Evolutionary conservation across 257 asterid species (phyloP).

Genomic region (Nicotiana undulata): DNA sequence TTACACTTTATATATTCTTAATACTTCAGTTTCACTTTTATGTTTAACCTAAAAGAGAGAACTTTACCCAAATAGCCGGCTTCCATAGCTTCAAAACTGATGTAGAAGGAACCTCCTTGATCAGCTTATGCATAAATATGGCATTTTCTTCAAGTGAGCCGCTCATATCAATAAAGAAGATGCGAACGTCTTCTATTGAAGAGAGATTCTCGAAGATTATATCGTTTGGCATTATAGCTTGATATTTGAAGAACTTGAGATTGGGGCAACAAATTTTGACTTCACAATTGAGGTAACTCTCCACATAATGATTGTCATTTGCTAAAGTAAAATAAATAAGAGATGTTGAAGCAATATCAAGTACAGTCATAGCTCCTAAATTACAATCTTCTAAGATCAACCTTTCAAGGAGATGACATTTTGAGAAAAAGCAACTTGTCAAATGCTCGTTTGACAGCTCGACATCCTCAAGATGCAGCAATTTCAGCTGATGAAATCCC

Average conservation of each 20-base stretch:
- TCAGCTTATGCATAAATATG: neutral
- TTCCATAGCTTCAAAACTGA: neutral
- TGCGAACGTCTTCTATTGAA: neutral
- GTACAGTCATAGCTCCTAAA: neutral
- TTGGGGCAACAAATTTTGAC: neutral
- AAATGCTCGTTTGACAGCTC: neutral
- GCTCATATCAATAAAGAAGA: neutral
- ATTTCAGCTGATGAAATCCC: neutral
- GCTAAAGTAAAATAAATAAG: neutral
- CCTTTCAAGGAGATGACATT: neutral
- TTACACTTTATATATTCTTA: no score
- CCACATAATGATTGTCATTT: neutral
- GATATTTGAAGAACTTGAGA: neutral
- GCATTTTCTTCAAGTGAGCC: neutral
- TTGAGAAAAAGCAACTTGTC: neutral
- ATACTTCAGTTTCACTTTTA: neutral
- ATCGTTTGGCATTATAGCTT: neutral
- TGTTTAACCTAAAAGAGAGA: neutral
- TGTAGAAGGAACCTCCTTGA: neutral
- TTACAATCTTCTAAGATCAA: neutral
- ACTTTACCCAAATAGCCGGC: neutral
- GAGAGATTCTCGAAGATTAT: neutral
- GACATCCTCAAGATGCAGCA: neutral
- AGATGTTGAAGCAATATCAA: neutral
- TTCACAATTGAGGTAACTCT: neutral